phyloP scores from a whole-genome alignment of 164 flowering plant genomes.

The Saururus chinensis region DNA sequence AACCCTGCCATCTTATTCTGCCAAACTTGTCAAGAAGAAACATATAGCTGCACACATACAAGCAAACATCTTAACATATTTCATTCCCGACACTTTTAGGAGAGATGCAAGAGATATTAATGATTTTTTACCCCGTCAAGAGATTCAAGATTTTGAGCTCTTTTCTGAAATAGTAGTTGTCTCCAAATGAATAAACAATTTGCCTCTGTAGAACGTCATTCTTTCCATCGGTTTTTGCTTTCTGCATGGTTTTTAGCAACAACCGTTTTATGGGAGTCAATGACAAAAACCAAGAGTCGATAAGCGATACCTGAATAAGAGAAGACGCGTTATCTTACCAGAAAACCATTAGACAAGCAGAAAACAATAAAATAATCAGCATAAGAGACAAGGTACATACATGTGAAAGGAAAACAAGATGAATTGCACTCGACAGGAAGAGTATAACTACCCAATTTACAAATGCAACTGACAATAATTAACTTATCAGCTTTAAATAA shows the following conservation, averaged over 20 bases:
- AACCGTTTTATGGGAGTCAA: constrained; percentile 51
- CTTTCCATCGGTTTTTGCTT: constrained; percentile 30
- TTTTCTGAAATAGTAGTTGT: constrained; percentile 89
- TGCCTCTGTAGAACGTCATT: constrained; percentile 39
- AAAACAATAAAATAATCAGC: not conserved
- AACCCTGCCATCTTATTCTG: constrained; percentile 96
- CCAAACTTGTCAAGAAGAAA: constrained; percentile 82
- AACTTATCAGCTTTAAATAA: no score
- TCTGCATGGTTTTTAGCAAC: constrained; percentile 63
- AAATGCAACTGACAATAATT: no score
- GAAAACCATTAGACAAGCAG: constrained; percentile 1
- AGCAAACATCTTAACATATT: not conserved
- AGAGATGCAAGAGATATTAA: not conserved
- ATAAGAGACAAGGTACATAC: no score
- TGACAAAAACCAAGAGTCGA: constrained; percentile 79
- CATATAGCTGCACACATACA: constrained; percentile 41
- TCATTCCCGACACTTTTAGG: not conserved
- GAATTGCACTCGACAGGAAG: no score
- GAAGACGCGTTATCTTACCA: not conserved
- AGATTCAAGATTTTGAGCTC: constrained; percentile 90
- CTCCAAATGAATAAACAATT: constrained; percentile 82
- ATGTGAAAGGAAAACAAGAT: no score
- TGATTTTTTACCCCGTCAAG: constrained; percentile 65
- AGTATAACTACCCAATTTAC: no score
- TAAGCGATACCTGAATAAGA: constrained; percentile 60